Evolutionary conservation across 2,329 filamentous ascomycete genomes (phyloP).

Genomic region (Camillea tinctor): DNA sequence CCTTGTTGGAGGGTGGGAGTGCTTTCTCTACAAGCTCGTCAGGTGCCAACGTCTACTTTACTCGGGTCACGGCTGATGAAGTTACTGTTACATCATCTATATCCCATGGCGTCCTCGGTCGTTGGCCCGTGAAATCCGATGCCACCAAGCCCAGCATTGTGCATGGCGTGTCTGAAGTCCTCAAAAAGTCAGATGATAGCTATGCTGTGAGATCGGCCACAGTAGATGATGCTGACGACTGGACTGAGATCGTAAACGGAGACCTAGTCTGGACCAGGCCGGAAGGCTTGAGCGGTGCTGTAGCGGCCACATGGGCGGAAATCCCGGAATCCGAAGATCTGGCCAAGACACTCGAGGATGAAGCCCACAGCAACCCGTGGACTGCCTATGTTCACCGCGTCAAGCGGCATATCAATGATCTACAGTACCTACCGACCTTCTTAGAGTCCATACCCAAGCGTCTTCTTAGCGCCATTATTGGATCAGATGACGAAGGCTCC

Average conservation of each 20-base stretch:
- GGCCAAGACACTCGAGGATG: conserved; percentile 77
- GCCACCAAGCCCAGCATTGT: conserved; percentile 48
- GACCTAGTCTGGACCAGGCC: conserved; percentile 75
- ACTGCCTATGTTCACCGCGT: conserved; percentile 87
- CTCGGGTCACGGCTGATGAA: conserved; percentile 73
- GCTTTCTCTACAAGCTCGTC: conserved; percentile 76
- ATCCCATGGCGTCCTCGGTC: conserved; percentile 72
- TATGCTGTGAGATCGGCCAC: conserved; percentile 79
- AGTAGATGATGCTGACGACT: conserved; percentile 67
- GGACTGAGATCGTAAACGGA: conserved; percentile 81
- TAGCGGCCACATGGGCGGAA: conserved; percentile 78
- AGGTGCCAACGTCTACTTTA: conserved; percentile 85
- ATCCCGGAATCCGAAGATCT: conserved; percentile 71
- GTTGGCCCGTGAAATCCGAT: conserved; percentile 62
- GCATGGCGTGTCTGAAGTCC: conserved; percentile 78
- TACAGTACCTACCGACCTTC: conserved; percentile 74
- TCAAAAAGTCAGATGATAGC: conserved; percentile 64
- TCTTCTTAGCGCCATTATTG: conserved; percentile 63
- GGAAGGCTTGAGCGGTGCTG: conserved; percentile 78
- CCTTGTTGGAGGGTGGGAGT: conserved; percentile 66
- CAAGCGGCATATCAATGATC: conserved; percentile 75
- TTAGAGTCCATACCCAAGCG: conserved; percentile 67
- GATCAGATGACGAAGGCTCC: conserved; percentile 48
- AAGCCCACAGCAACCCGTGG: conserved; percentile 77
- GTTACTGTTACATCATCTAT: conserved; percentile 71